Evolutionary conservation across 169 alveolate species (phyloP).

Genomic region (Eimeria sp.): DNA sequence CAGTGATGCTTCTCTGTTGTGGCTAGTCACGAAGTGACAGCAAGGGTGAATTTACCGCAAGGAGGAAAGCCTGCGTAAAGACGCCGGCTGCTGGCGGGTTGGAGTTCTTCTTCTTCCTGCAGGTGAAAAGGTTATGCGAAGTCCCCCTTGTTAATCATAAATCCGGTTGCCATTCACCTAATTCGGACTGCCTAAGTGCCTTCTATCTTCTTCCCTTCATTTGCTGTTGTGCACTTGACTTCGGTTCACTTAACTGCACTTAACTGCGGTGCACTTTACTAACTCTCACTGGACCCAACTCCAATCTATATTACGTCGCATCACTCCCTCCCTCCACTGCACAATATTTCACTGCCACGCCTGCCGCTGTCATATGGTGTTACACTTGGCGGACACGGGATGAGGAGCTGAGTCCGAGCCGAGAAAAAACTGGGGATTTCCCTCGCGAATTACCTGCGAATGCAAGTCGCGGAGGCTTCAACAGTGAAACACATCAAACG

Average conservation of each 20-base stretch:
- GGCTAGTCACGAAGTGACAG: not conserved
- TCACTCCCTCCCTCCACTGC: not conserved
- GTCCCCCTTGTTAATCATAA: not conserved
- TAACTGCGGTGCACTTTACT: not conserved
- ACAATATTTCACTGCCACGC: not conserved
- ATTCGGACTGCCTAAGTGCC: not conserved
- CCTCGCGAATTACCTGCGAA: slow-evolving; percentile 81
- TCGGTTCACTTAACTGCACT: not conserved
- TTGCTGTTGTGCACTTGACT: not conserved
- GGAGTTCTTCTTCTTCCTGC: slow-evolving; percentile 74
- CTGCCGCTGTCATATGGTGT: not conserved
- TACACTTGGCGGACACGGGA: slow-evolving; percentile 52
- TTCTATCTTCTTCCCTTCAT: not conserved
- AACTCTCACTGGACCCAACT: not conserved
- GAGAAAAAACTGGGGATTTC: slow-evolving; percentile 83
- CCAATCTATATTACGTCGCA: not conserved
- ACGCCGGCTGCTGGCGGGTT: slow-evolving; percentile 84
- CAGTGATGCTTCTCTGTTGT: not conserved
- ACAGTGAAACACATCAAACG: not conserved
- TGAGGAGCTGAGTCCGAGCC: slow-evolving; percentile 88
- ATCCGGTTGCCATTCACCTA: not conserved
- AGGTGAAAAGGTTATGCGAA: not conserved
- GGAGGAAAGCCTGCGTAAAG: slow-evolving; percentile 82
- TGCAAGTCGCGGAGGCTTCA: not conserved
- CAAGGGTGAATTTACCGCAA: slow-evolving; percentile 62